phyloP scores from a whole-genome alignment of 2,329 filamentous ascomycete species.

The Talaromyces islandicus region DNA sequence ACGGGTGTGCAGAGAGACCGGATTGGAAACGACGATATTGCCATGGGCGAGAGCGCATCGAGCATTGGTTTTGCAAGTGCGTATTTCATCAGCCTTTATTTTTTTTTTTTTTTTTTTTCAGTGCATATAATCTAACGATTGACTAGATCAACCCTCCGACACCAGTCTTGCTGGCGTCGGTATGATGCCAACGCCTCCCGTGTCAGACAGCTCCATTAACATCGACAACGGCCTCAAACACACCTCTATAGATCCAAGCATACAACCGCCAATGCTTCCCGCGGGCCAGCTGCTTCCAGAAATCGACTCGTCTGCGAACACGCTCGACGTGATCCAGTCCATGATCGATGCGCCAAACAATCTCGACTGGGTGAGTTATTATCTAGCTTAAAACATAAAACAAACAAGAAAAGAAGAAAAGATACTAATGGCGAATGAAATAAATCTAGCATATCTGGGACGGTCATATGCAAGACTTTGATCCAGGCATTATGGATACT shows the following conservation, averaged over 20 bases:
- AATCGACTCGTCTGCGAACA: slow-evolving; percentile 4
- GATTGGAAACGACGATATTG: not conserved
- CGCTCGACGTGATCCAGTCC: slow-evolving; percentile 25
- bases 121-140: not conserved
- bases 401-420: not conserved
- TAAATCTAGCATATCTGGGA: slow-evolving; percentile 20
- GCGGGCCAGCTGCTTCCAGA: not conserved
- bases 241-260: not conserved
- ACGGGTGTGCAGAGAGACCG: too few relatives aligned
- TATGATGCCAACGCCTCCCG: not conserved
- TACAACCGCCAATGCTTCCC: not conserved
- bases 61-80: not conserved
- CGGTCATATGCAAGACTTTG: slow-evolving; percentile 15
- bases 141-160: not conserved
- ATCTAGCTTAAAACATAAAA: too few relatives aligned
- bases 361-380: slow-evolving; percentile 27
- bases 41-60: slow-evolving; percentile 7
- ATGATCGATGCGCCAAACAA: slow-evolving; percentile 27
- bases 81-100: not conserved
- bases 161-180: not conserved
- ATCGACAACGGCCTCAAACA: not conserved
- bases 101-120: not conserved
- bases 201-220: not conserved
- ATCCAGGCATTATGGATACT: slow-evolving; percentile 4
- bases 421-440: not conserved